Evolutionary conservation across 306 rosid genomes (phyloP), one percentile per base, ranked within the genome.

Genomic region (Sechiopsis laciniata): DNA sequence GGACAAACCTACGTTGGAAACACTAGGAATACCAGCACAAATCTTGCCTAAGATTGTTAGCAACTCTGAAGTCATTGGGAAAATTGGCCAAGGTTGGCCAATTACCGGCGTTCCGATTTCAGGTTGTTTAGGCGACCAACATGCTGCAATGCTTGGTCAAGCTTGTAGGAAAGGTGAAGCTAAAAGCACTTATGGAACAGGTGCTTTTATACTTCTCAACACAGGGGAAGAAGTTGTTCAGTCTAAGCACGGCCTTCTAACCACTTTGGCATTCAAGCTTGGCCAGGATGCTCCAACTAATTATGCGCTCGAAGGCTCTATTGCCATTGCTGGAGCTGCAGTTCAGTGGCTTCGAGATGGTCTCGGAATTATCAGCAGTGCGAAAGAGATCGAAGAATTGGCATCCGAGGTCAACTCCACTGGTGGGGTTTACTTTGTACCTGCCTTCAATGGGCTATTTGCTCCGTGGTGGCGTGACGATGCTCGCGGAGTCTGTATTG

Each of bases 401-500:
- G 97, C 99, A 35, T 83, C 69, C 3, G 48, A 71, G 77, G 97
- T 89, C 76, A 90, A 83, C 1, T 76, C 89, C 64, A 85, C 81
- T 0, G 92, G 95, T 24, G 98, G 95, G 37, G 84, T 94, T 76
- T 94, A 94, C 68, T 90, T 94, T 62, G 98, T 94, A 55, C 97
- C 98, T 16, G 97, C 97, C 68, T 94, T 94, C 40, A 94, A 82
- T 79, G 99, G 97, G 40, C 73, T 94, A 74, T 94, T 85, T 82
- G 97, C 99, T 51, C 98, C 99, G 0, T 91, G 92, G 95, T 94
- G 98, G 98, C 88, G 96, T 2, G 98, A 94, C 15, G 98, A 94
- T 80, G 98, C 96, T 83, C 95, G 98, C 0, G 99, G 97, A 8
- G 92, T 94, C 77, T 79, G 82, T 42, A 77, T 94, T 54, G 99